Evolutionary conservation across 2,329 filamentous ascomycete genomes (phyloP).

Genomic region (Xylariaceae sp.): DNA sequence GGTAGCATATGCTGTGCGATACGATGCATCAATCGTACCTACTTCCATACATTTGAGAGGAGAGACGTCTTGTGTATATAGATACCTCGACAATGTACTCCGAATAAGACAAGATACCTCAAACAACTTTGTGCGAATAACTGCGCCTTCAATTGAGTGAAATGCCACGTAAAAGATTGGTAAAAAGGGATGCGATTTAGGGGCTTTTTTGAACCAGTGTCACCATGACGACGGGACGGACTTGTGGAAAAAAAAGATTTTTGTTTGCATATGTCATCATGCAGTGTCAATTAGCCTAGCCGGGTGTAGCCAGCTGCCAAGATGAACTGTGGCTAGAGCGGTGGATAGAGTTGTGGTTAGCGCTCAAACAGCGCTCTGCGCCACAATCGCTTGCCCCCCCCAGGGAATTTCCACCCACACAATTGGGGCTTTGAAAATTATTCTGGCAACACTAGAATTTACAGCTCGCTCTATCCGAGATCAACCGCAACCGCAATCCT

Average conservation of each 20-base stretch:
- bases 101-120: neutral
- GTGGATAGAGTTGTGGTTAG: conserved; percentile 16
- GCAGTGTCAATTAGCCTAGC: too few relatives aligned
- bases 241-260: neutral
- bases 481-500: conserved; percentile 28
- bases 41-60: neutral
- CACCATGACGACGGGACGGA: neutral
- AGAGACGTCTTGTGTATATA: conserved; percentile 8
- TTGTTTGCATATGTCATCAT: neutral
- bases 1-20: too few relatives aligned
- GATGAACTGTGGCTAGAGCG: neutral
- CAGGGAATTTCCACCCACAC: conserved; percentile 27
- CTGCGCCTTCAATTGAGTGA: neutral
- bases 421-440: conserved; percentile 30
- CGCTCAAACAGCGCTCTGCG: conserved; percentile 11
- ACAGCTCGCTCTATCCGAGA: conserved; percentile 28
- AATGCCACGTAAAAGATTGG: neutral
- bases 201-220: neutral
- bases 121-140: neutral
- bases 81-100: conserved; percentile 1
- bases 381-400: conserved; percentile 25
- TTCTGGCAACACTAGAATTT: conserved; percentile 29
- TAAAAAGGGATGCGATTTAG: neutral
- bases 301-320: neutral
- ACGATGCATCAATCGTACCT: neutral